These are phyloP conservation scores for Trypanosoma congolense DNA, from an alignment of 208 protist species.

Conservation along the genomic window DNA sequence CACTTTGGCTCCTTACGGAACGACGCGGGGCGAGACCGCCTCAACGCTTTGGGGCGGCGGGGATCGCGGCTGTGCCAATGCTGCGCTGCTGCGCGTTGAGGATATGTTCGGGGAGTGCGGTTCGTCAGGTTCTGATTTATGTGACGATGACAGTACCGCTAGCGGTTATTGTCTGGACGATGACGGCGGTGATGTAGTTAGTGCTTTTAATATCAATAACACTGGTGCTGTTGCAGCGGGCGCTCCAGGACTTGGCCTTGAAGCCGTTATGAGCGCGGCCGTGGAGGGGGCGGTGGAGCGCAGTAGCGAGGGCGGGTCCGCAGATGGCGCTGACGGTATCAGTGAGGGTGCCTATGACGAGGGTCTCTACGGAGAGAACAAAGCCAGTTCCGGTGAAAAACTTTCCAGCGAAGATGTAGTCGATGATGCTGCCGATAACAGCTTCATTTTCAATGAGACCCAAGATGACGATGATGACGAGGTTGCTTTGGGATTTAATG, in stretches of 20 bases:
- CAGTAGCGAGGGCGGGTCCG: too few relatives aligned
- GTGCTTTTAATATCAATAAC: neutral
- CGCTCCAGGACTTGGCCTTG: too few relatives aligned
- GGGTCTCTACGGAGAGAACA: neutral
- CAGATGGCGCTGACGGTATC: too few relatives aligned
- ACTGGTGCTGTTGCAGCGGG: too few relatives aligned
- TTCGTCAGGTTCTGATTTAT: neutral
- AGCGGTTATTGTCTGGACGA: neutral
- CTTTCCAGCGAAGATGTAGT: neutral
- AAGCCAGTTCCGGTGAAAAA: constrained; percentile 2
- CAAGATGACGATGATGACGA: constrained; percentile 24
- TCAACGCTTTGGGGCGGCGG: neutral
- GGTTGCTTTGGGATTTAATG: constrained; percentile 1
- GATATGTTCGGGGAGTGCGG: constrained; percentile 22
- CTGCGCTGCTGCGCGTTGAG: constrained; percentile 10
- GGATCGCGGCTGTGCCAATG: neutral
- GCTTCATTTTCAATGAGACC: constrained; percentile 13
- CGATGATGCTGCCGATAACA: constrained; percentile 6
- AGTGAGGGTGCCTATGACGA: too few relatives aligned
- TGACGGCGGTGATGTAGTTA: neutral
- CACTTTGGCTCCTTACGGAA: constrained; percentile 2
- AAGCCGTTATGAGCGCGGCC: too few relatives aligned
- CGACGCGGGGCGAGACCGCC: neutral
- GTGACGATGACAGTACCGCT: neutral
- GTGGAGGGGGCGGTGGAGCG: too few relatives aligned